phyloP scores from a whole-genome alignment of 2,329 filamentous ascomycete genomes.

The Ophiostoma quercus region DNA sequence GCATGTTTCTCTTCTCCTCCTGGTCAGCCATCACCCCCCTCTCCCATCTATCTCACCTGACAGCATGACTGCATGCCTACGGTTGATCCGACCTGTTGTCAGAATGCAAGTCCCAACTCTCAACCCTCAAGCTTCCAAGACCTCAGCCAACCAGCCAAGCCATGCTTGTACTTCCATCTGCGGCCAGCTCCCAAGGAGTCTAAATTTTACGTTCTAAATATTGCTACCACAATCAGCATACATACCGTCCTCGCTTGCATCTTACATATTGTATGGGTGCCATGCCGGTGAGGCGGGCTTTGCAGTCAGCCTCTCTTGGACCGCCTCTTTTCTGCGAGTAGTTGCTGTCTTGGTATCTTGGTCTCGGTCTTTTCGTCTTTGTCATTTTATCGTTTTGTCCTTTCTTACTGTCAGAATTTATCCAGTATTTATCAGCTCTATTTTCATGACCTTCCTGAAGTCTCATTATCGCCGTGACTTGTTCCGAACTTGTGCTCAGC shows the following conservation, averaged over 20 bases:
- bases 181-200: not conserved
- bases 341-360: not conserved
- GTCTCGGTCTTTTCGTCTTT: not conserved
- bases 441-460: not conserved
- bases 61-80: slow-evolving; percentile 5
- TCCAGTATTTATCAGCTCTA: not conserved
- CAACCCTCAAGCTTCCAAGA: not conserved
- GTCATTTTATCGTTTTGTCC: not conserved
- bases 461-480: not conserved
- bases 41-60: not conserved
- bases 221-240: not conserved
- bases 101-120: not conserved
- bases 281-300: slow-evolving; percentile 10
- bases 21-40: not conserved
- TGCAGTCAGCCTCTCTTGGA: slow-evolving; percentile 11
- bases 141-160: slow-evolving; percentile 18
- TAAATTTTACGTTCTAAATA: not conserved
- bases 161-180: slow-evolving; percentile 17
- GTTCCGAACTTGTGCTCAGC: not conserved
- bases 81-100: not conserved
- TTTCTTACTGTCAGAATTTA: not conserved
- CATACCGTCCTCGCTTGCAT: not conserved
- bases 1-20: not conserved
- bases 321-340: not conserved
- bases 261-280: not conserved